Base-by-base conservation (phyloP, 1,284 basidiomycete genomes). In the Pascua guehoae region DNA sequence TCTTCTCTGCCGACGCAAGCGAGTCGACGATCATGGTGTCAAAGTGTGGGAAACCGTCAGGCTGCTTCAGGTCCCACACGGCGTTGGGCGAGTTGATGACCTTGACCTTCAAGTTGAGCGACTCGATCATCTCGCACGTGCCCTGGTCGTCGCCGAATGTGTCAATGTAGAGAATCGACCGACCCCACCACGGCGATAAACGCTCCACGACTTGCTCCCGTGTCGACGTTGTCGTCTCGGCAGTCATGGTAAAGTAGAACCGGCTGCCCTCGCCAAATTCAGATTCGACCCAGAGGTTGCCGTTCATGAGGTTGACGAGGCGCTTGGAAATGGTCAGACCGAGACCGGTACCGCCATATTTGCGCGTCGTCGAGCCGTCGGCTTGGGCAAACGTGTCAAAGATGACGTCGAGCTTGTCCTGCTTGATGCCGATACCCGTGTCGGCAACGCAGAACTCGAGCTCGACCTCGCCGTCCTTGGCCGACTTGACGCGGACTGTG, bases 371-470 rank as follows among this genome's bases (percentile, higher is more conserved):
- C 4, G 89, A 92, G 14, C 90, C 96, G 80, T 98, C 96, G 0
- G 96, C 96, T 74, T 98, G 96, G 68, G 92, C 94, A 80, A 99
- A 99, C 5, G 96, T 98, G 75, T 99, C 95, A 78, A 98, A 99
- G 73, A 99, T 99, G 73, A 98, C 82, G 71, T 95, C 95, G 60
- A 98, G 80, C 81, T 98, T 98, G 78, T 98, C 96, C 76, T 94
- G 93, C 67, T 96, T 94, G 77, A 99, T 98, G 60, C 96, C 96
- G 70, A 99, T 99, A 64, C 96, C 96, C 1, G 94, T 97, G 75
- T 98, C 96, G 52, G 88, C 88, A 12, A 98, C 95, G 72, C 94
- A 97, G 81, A 99, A 97, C 78, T 98, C 92, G 38, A 99, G 81
- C 53, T 91, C 91, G 49, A 94, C 88, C 66, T 84, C 86, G 69